Evolutionary conservation across 331 rosid species (phyloP).

Genomic region (Quercus phellos): DNA sequence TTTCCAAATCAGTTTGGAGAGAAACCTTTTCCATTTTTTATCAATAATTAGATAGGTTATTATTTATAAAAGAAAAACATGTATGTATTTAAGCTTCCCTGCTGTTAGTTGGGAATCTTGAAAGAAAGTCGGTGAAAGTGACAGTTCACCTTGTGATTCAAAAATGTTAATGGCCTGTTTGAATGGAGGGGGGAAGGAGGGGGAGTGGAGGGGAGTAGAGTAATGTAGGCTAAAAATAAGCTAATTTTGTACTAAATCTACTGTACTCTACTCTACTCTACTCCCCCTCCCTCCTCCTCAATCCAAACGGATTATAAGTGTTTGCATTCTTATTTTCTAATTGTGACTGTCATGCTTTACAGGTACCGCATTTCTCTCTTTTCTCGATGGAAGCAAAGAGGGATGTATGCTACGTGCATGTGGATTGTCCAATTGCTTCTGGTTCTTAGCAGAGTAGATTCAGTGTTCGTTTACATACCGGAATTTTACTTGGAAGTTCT

Average conservation of each 20-base stretch:
- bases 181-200: no score
- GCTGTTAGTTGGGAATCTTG: no score
- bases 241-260: no score
- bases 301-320: neutral
- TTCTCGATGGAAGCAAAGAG: constrained; percentile 94
- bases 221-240: no score
- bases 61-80: no score
- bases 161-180: neutral
- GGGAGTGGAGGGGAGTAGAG: no score
- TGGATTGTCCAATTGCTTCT: constrained; percentile 95
- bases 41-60: neutral
- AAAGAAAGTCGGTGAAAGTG: neutral
- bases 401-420: constrained; percentile 96
- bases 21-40: neutral
- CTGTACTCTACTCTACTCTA: no score
- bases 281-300: no score
- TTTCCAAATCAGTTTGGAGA: no score
- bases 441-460: constrained; percentile 85
- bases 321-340: neutral
- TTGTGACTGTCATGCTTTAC: constrained; percentile 16
- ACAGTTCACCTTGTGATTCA: constrained; percentile 1
- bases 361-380: constrained; percentile 82
- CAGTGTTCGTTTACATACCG: constrained; percentile 65
- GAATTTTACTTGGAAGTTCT: constrained; percentile 86
- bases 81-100: no score